Base-by-base conservation (phyloP, 352 stramenopile genomes). In the Thraustochytrium aureum region DNA sequence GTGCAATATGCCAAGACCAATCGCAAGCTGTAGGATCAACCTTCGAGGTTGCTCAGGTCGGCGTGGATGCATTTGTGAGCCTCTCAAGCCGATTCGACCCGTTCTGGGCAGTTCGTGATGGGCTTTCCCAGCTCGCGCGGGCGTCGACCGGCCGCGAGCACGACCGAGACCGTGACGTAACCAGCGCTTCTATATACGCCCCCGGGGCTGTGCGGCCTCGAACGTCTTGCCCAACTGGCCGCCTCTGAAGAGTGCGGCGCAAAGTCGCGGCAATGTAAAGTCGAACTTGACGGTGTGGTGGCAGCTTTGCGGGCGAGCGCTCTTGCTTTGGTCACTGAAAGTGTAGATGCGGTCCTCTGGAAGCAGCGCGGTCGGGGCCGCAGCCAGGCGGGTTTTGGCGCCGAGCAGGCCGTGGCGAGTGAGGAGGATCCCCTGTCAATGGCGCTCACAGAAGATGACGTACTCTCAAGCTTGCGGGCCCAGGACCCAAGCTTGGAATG, bases 81-180 rank as follows among this genome's bases (percentile, higher is more conserved):
- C 20, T 74, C n/a, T 33, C 42, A 22, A 74, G 64, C 37, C 64
- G 64, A 1, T 12, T 74, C 20, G 64, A 74, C 43, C 64, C 64
- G 30, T 74, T 74, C 17, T 74, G 64, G 64, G 56, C 64, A 17
- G 64, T 74, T 2, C 64, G 64, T 10, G 64, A 74, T 32, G 41
- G n/a, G 0, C 4, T 74, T 3, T n/a, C n/a, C n/a, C n/a, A n/a
- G n/a, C n/a, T n/a, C n/a, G n/a, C n/a, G n/a, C n/a, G n/a, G n/a
- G n/a, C n/a, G n/a, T n/a, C n/a, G n/a, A n/a, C n/a, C n/a, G n/a
- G n/a, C n/a, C n/a, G n/a, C n/a, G n/a, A n/a, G n/a, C n/a, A n/a
- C n/a, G n/a, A n/a, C n/a, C n/a, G n/a, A n/a, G n/a, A n/a, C n/a
- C n/a, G n/a, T n/a, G n/a, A n/a, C n/a, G n/a, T n/a, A n/a, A n/a